These are phyloP conservation scores for Dendrothele bispora DNA, from an alignment of 768 basidiomycete species.

Conservation along the genomic window DNA sequence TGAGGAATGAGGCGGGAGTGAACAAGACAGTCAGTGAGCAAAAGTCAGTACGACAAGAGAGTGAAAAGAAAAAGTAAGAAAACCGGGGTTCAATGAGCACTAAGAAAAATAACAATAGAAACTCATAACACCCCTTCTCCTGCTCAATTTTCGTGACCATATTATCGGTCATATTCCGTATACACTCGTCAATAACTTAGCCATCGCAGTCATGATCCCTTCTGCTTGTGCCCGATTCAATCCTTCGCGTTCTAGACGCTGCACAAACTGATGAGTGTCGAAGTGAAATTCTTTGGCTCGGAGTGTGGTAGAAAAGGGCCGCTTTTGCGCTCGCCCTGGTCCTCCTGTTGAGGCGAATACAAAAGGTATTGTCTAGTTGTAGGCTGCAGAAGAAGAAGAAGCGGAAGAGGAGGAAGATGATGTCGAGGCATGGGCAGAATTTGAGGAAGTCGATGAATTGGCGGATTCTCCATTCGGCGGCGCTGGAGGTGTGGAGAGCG, in stretches of 20 bases:
- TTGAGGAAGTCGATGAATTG: not conserved
- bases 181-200: constrained; percentile 96
- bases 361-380: too few relatives aligned
- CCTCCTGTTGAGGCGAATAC: too few relatives aligned
- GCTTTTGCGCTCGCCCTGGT: too few relatives aligned
- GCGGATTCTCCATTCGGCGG: too few relatives aligned
- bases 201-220: constrained; percentile 96
- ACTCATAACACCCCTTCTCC: too few relatives aligned
- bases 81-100: too few relatives aligned
- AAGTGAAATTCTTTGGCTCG: constrained; percentile 69
- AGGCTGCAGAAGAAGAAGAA: constrained; percentile 9
- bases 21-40: too few relatives aligned
- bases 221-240: constrained; percentile 90
- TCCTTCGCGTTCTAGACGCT: constrained; percentile 86
- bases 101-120: too few relatives aligned
- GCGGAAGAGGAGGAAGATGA: not conserved
- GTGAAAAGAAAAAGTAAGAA: not conserved
- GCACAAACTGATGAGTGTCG: constrained; percentile 94
- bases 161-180: constrained; percentile 92
- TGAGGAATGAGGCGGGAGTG: not conserved
- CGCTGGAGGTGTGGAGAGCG: too few relatives aligned
- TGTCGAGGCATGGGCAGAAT: not conserved
- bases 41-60: not conserved
- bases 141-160: constrained; percentile 97
- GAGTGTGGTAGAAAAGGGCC: constrained; percentile 1